Evolutionary conservation across 257 asterid species (phyloP).

Genomic region (Solanum habrochaites): DNA sequence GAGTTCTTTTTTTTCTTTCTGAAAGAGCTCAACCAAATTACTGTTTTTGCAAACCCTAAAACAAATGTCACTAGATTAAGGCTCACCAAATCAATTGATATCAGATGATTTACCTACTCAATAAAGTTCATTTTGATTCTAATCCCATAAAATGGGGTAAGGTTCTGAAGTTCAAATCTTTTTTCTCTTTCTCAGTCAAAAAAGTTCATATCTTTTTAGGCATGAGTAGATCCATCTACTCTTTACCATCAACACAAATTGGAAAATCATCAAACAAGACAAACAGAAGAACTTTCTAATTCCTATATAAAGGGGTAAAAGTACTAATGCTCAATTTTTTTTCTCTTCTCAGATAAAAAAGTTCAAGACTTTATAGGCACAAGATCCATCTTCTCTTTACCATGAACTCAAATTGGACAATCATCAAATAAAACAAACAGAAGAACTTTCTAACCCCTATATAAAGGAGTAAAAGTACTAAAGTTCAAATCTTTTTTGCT

Average conservation of each 20-base stretch:
- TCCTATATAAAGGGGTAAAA: neutral
- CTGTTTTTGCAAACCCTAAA: neutral
- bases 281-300: neutral
- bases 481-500: neutral
- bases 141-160: neutral
- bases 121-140: neutral
- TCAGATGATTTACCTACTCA: neutral
- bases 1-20: neutral
- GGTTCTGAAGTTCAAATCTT: neutral
- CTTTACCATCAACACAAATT: neutral
- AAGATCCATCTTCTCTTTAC: neutral
- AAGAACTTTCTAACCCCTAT: too few relatives aligned
- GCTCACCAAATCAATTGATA: neutral
- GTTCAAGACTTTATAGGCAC: neutral
- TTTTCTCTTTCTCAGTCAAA: neutral
- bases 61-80: neutral
- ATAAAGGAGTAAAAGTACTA: neutral
- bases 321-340: neutral
- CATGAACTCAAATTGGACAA: neutral
- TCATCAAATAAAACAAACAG: neutral
- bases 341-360: neutral
- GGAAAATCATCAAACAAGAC: neutral
- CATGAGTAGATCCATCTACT: neutral
- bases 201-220: neutral
- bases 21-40: neutral